Percentiles rank a stretch among this genome's conserved stretches.
phyloP scores from a whole-genome alignment of 768 basidiomycete species.

The Boletus patriciae region DNA sequence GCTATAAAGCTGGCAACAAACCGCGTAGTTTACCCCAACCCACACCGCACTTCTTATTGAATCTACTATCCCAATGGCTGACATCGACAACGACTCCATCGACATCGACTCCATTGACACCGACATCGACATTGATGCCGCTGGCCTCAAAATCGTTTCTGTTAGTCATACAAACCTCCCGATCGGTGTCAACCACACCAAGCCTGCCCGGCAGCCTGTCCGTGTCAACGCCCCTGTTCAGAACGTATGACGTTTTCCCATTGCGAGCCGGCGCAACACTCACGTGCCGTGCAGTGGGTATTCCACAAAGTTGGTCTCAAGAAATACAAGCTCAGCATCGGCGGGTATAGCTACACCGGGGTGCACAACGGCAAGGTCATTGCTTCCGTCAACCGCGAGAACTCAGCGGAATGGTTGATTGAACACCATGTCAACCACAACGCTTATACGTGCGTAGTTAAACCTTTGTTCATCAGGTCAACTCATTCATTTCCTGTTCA shows the following conservation, averaged over 20 bases:
- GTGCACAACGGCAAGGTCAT: background rate
- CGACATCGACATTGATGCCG: background rate
- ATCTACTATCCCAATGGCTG: background rate
- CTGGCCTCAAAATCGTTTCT: background rate
- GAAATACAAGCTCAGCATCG: background rate
- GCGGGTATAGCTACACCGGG: background rate
- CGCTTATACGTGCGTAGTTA: background rate
- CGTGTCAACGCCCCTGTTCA: background rate
- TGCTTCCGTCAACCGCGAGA: no score
- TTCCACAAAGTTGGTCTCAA: background rate
- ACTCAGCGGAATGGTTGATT: background rate
- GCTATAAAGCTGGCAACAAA: background rate
- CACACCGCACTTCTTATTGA: background rate
- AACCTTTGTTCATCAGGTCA: background rate
- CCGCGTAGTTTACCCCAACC: background rate
- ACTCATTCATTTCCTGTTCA: background rate
- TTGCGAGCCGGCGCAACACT: background rate
- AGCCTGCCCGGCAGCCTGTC: background rate
- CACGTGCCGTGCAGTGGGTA: background rate
- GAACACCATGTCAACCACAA: accelerated
- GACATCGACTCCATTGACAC: no score
- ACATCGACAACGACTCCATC: no score
- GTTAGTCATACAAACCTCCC: no score
- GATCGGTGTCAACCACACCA: background rate
- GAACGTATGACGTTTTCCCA: background rate